Conservation (phyloP, 257 asterid genomes). For the Apocynum venetum region DNA sequence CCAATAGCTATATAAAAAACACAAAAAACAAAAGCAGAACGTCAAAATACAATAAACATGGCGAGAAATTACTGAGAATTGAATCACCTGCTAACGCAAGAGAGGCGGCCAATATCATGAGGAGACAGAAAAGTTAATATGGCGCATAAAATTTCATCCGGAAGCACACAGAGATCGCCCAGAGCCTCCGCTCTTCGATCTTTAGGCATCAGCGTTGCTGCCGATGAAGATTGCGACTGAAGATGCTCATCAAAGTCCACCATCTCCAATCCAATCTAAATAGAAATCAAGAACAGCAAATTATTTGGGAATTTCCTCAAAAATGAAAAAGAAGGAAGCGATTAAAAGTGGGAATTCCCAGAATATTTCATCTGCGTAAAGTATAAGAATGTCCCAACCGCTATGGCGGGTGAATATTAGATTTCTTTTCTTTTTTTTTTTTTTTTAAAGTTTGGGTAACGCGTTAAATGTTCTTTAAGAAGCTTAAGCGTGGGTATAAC, state of each 20-base stretch:
- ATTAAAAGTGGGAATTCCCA: neutral
- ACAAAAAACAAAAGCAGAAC: neutral
- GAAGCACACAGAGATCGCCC: constrained; percentile 67
- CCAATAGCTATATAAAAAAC: neutral
- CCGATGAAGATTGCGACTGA: constrained; percentile 17
- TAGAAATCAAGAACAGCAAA: constrained; percentile 4
- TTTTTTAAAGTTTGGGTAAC: neutral
- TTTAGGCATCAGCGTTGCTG: constrained; percentile 22
- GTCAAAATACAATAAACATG: neutral
- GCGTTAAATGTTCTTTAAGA: neutral
- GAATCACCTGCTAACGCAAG: constrained; percentile 87
- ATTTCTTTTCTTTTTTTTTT: neutral
- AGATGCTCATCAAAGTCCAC: constrained; percentile 26
- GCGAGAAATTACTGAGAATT: neutral
- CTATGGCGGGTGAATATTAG: constrained; percentile 14
- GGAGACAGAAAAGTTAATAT: constrained; percentile 57
- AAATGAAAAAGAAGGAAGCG: neutral
- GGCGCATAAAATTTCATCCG: constrained; percentile 64
- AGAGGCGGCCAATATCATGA: constrained; percentile 71
- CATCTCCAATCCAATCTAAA: neutral
- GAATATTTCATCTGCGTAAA: constrained; percentile 13
- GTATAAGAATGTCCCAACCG: neutral
- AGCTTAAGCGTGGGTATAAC: neutral
- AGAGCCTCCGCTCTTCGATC: constrained; percentile 77
- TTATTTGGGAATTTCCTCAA: neutral